Base-by-base conservation (phyloP, 2,329 filamentous ascomycete species). In the Blastomyces parvus region DNA sequence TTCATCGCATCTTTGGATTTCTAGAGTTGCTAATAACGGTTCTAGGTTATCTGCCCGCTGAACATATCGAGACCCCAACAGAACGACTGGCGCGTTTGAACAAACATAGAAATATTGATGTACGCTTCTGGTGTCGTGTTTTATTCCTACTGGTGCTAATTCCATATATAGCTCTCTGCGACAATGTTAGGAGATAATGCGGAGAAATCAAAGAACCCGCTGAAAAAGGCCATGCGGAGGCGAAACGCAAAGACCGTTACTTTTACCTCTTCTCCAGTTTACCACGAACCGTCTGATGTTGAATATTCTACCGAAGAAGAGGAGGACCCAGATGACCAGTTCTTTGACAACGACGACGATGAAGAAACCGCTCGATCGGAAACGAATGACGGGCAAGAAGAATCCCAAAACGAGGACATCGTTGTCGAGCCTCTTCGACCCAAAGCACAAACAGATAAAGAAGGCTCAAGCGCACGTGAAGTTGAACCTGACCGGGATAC, bases 31-130 rank as follows among this genome's bases (percentile, higher is more conserved):
- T 44, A 59, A 76, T 72, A 65, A 69, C 67, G 61, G 27, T 60
- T 33, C 25, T 65, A 96, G 93, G 93, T 53, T 99, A 99, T 73
- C 81, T 99, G 62, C 94, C 94, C 59, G 94, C 94, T 59, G 94
- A 99, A 76, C 94, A 99, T 74, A 99, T 99, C 68, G 94, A 99
- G 75, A 99, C 94, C 9, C 94, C 94, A 2, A 97, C 93, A 19
- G 94, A 99, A 80, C 85, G 94, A 73, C 78, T 99, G 66, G 94
- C 94, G 56, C 86, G 94, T 67, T 78, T 97, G 67, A 99, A 99
- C 77, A 99, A 99, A 78, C 94, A 99, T 77, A 86, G 94, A 72
- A 99, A 99, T 73, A 92, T 97, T 70, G 94, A 99, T 79, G 91
- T 96, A 84, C 67, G 90, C 73, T 58, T 38, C 33, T 59, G 50